Percentiles rank a stretch among this genome's conserved stretches.
Evolutionary conservation across 352 stramenopile species (phyloP).

Genomic region (Globisporangium uncinulatum): DNA sequence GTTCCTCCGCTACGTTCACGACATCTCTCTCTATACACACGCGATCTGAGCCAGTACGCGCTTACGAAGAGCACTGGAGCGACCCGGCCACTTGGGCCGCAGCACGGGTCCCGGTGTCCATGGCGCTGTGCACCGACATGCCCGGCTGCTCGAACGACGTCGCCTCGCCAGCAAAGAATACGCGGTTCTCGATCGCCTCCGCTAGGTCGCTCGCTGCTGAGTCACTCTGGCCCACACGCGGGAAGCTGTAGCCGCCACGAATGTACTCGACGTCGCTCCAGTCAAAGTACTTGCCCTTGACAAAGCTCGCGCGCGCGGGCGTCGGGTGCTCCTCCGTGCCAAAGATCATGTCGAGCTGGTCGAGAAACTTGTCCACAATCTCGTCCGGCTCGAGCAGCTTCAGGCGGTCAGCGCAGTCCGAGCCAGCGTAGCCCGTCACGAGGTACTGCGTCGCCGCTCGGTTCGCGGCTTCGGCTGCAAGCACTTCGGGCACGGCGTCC

Average conservation of each 20-base stretch:
- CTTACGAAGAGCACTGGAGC: conserved; percentile 16
- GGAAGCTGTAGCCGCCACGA: conserved; percentile 69
- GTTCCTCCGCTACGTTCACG: no score
- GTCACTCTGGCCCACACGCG: conserved; percentile 64
- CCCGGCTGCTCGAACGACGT: conserved; percentile 76
- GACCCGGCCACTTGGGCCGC: conserved; percentile 44
- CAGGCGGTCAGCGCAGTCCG: conserved; percentile 55
- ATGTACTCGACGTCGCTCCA: conserved; percentile 69
- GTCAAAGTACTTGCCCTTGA: conserved; percentile 75
- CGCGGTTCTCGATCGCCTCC: conserved; percentile 44
- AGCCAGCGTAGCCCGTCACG: conserved; percentile 70
- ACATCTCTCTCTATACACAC: no score
- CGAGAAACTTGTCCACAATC: conserved; percentile 60
- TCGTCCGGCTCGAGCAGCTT: conserved; percentile 31
- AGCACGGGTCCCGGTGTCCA: conserved; percentile 72
- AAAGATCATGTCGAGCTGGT: conserved; percentile 76
- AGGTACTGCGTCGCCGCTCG: conserved; percentile 42
- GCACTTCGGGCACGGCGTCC: conserved; percentile 20
- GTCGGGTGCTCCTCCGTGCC: conserved; percentile 45
- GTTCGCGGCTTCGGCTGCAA: conserved; percentile 9
- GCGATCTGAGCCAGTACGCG: no score
- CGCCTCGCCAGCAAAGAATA: conserved; percentile 81
- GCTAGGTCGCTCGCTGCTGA: conserved; percentile 52
- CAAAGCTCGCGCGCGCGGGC: conserved; percentile 54
- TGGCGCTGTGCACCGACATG: conserved; percentile 79